Evolutionary conservation across 176 grass and related monocot genomes (phyloP), one percentile per base, ranked within the genome.

Genomic region (Eleusine indica): DNA sequence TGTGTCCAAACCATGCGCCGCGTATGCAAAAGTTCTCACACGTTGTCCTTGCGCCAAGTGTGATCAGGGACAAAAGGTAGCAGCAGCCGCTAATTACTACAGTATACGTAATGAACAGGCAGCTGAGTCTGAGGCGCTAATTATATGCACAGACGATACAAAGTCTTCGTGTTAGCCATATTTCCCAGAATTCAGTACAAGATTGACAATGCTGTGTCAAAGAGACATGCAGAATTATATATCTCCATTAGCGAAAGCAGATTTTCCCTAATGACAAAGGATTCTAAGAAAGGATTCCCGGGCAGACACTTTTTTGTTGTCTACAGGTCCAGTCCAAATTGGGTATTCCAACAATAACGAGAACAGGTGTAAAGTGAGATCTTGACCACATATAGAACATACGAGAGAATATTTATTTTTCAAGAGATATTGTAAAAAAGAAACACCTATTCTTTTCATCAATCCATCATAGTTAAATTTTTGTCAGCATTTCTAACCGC

Each of bases 21-120:
- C 84, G 76, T 86, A 66, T 1, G 67, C 30, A 51, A 15, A 30
- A 18, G 7, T 49, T 21, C 14, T 17, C 73, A 76, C 64, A 60
- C 73, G 83, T 70, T 85, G 39, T 68, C 73, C 83, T 70, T 43
- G 74, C 25, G 74, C 64, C 74, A 85, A 70, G 64, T 77, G 83
- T 70, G 63, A 77, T 61, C 51, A 47, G 4, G 30, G 49, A 4
- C 25, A 19, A 66, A 80, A 65, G 51, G 22, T 7, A 3, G 13
- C 38, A 2, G 53, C 58, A 29, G 14, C 21, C 22, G 22, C 74
- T 17, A 13, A 32, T 46, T 22, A 6, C 73, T 48, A 14, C 57
- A 61, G 19, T 19, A 70, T 19, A 4, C n/a, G 68, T 22, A 19
- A 22, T 28, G 42, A 71, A 30, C 8, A 13, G 22, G 22, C 29